Evolutionary conservation across 1,284 basidiomycete genomes (phyloP), one percentile per base, ranked within the genome.

Genomic region (Sutorius eximius): DNA sequence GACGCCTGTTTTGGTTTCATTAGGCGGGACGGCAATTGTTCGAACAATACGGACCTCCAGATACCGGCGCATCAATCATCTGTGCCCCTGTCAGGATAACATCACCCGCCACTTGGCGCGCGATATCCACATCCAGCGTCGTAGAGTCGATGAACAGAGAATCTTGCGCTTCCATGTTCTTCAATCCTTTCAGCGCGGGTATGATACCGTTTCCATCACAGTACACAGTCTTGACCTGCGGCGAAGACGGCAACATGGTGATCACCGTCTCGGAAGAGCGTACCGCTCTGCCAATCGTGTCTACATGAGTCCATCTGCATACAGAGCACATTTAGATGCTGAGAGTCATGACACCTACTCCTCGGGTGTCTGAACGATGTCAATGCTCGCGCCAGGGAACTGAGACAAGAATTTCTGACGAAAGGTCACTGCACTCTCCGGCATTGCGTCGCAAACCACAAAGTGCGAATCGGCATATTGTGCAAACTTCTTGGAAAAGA

Each of bases 31-130:
- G 38, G 27, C 30, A 22, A 58, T 37, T 51, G 55, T 38, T 30
- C 18, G 18, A 27, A 45, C 40, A 55, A 60, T 18, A 68, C 83
- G 56, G 66, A 83, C 93, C 94, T 55, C 93, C 93, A 34, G 91
- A 93, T 1, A 96, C 93, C 15, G 93, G 94, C 2, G 93, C 92
- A 70, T 96, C 93, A 44, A 95, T 80, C 83, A 95, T 93, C 38
- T 74, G 75, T 5, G 85, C 89, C n/a, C 89, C 87, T 16, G 77
- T 71, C 24, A 65, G 61, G 37, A 74, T 73, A 3, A 93, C 81
- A 36, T 79, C 71, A 12, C 66, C 61, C 0, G 89, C 82, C 5
- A 93, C 84, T 29, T 80, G 71, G 34, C 85, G 82, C 0, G 91
- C 86, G 6, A 89, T 83, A 8, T 76, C 75, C 15, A 94, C 87